A percentile compares a stretch with the other conserved stretches of the same genome.
These are phyloP conservation scores for Chrysopogon serrulatus DNA, from an alignment of 176 grass and related monocot species.

Conservation along the genomic window DNA sequence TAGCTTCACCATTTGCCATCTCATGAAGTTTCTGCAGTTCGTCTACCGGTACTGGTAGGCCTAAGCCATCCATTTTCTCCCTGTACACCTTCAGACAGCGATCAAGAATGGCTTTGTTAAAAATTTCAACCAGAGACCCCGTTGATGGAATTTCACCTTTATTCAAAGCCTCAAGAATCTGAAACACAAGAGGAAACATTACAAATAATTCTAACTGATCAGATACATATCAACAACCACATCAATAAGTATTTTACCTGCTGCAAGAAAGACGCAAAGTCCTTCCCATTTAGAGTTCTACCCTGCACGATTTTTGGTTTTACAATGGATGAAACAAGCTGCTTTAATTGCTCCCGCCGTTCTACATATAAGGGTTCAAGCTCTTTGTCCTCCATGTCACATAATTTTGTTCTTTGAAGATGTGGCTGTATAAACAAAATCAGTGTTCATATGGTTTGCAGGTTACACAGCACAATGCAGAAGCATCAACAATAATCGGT, in stretches of 20 bases:
- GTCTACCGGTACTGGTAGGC: slow-evolving; percentile 69
- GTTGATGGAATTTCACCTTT: slow-evolving; percentile 98
- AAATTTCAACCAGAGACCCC: slow-evolving; percentile 90
- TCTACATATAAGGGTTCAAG: slow-evolving; percentile 72
- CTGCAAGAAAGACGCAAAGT: slow-evolving; percentile 84
- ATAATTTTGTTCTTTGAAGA: slow-evolving; percentile 98
- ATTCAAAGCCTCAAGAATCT: slow-evolving; percentile 98
- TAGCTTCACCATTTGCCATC: slow-evolving; percentile 45
- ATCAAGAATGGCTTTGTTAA: slow-evolving; percentile 95
- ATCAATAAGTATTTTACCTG: slow-evolving; percentile 52
- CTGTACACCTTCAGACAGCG: slow-evolving; percentile 78
- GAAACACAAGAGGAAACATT: slow-evolving; percentile 25
- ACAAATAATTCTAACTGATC: not conserved
- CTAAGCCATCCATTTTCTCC: slow-evolving; percentile 60
- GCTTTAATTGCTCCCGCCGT: slow-evolving; percentile 81
- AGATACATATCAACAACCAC: not conserved
- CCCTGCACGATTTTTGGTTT: slow-evolving; percentile 90
- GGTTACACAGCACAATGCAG: not conserved
- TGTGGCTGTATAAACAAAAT: slow-evolving; percentile 68
- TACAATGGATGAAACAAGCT: slow-evolving; percentile 75
- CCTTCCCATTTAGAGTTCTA: slow-evolving; percentile 79
- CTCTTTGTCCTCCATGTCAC: slow-evolving; percentile 83
- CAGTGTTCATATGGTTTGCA: not conserved
- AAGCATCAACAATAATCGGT: not conserved
- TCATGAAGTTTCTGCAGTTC: slow-evolving; percentile 72